These are phyloP conservation scores for Nemania diffusa DNA, from an alignment of 2,329 filamentous ascomycete species.

Conservation along the genomic window DNA sequence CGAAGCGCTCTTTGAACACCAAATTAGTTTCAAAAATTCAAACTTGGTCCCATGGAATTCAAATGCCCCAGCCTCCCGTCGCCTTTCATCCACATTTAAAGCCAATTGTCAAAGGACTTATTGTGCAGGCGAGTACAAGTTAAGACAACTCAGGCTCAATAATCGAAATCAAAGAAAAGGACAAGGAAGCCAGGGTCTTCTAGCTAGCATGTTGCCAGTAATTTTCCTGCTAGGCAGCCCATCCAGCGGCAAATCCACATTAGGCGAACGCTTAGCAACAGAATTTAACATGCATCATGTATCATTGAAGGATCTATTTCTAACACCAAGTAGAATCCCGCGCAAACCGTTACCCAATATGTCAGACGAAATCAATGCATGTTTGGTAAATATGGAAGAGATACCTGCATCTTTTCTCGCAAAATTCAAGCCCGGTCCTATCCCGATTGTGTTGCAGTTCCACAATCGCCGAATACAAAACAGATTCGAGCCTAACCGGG, in stretches of 20 bases:
- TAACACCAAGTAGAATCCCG: not conserved
- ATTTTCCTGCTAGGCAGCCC: conserved; percentile 4
- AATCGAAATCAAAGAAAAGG: too few relatives aligned
- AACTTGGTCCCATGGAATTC: too few relatives aligned
- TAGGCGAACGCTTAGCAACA: not conserved
- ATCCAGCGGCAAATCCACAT: not conserved
- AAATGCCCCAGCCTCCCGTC: too few relatives aligned
- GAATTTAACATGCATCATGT: not conserved
- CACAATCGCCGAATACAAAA: not conserved
- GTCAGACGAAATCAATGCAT: not conserved
- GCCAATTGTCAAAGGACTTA: too few relatives aligned
- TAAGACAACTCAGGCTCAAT: too few relatives aligned
- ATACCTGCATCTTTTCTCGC: not conserved
- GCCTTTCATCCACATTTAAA: too few relatives aligned
- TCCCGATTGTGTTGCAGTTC: not conserved
- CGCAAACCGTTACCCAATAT: not conserved
- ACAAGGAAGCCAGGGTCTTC: too few relatives aligned
- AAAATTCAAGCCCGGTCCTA: not conserved
- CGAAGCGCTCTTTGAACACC: too few relatives aligned
- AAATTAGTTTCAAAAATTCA: too few relatives aligned
- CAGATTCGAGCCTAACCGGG: not conserved
- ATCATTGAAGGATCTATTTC: not conserved
- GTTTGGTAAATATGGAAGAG: not conserved
- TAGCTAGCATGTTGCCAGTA: not conserved
- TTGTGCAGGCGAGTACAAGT: too few relatives aligned